Base-by-base conservation (phyloP, 2,329 filamentous ascomycete genomes). In the Ophiostoma australiae region DNA sequence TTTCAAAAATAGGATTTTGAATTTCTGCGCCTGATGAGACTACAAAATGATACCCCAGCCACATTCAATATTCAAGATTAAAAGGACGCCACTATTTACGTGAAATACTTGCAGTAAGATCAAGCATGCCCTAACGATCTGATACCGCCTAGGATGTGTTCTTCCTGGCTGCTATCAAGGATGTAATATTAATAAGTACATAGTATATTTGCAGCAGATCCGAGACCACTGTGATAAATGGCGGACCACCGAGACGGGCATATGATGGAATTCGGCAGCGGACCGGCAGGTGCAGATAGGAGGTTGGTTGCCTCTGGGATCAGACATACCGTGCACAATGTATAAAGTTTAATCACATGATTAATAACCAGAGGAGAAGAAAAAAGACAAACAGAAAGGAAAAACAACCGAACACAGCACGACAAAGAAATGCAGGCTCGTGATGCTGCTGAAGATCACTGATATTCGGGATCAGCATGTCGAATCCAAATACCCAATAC, bases 361-460 rank as follows among this genome's bases (percentile, higher is more conserved):
- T 23, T 10, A 11, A 27, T 3, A n/a, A 27, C 5, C 20, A 58
- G 13, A 58, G 52, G 13, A 55, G 7, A 52, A 7, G 10, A 52
- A 52, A 15, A 52, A 23, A 31, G 27, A 31, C 27, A 31, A 3
- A 31, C 27, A 31, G 17, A 52, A 52, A 52, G 2, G n/a, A 58
- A 15, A 7, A 58, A 58, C n/a, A 58, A 23, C n/a, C n/a, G 52
- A 58, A 58, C n/a, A 15, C n/a, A 27, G 20, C 52, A 31, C 13
- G 52, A 58, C n/a, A 23, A 27, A 27, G 17, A 48, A n/a, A 5
- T 20, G 2, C 44, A 11, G n/a, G 5, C 52, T 15, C 52, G 52
- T 58, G 52, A 58, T 58, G n/a, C 52, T 27, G 52, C 23, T 58
- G 23, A 58, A 31, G 23, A 58, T 58, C 52, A 27, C 52, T 58